Evolutionary conservation across 257 asterid species (phyloP), one percentile per base, ranked within the genome.

Genomic region (Datura wrightii): DNA sequence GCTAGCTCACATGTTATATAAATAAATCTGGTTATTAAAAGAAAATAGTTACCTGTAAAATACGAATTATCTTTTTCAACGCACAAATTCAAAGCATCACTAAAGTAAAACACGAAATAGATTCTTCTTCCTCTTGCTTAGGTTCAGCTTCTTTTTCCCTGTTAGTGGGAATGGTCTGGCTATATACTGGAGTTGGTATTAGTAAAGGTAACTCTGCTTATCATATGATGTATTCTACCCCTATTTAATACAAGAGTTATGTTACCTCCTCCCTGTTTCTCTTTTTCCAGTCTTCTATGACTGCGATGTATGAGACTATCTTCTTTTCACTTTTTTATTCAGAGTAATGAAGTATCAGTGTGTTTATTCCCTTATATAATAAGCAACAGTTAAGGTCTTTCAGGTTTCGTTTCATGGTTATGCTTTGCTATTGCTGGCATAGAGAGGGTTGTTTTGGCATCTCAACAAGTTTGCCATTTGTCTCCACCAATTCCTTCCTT

Each of bases 11-110:
- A 65, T 48, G 15, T 9, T 63, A 48, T 62, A 80, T 41, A 39
- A 79, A 71, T 10, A 60, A 39, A 3, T 36, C 46, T 2, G 39
- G 55, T 13, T 1, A 6, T 41, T 24, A 24, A 24, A 24, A 24
- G 31, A 56, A 15, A 13, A 46, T 2, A 82, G 60, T 79, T 34
- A 92, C 99, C 95, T 95, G 98, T 13, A 91, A 24, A 24, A 24
- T 24, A 24, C 31, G 31, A 24, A 24, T 24, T 24, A 24, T 24
- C 9, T 18, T 42, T 70, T 41, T 18, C 79, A 70, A 41, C 54
- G 42, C 36, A 62, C 56, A 82, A 62, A 62, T 24, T 1, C 78
- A 16, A 24, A 8, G 78, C 53, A 52, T 24, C 31, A 24, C 31
- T 24, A 24, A 24, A 24, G 31, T 24, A 24, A 24, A 24, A 24